Evolutionary conservation across 768 basidiomycete species (phyloP).

Genomic region (Pisolithus marmoratus): DNA sequence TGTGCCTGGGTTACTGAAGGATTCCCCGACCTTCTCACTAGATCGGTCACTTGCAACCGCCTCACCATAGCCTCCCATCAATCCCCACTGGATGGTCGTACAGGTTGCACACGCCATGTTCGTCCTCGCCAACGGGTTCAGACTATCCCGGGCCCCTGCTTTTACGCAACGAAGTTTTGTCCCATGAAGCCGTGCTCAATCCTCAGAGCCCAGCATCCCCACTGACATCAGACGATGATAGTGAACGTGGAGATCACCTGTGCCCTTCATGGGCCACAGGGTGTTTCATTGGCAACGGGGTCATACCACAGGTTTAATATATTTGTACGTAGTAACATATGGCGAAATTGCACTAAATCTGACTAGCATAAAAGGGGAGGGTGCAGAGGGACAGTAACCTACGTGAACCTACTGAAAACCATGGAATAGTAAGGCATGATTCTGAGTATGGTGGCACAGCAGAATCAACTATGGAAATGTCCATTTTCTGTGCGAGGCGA

Average conservation of each 20-base stretch:
- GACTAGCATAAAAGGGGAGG: too few relatives aligned
- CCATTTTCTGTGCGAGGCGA: slow-evolving; percentile 1
- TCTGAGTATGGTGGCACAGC: neutral
- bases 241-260: slow-evolving; percentile 16
- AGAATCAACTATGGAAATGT: neutral
- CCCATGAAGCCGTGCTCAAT: slow-evolving; percentile 1
- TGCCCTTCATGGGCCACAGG: slow-evolving; percentile 6
- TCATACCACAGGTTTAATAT: too few relatives aligned
- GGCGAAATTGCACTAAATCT: too few relatives aligned
- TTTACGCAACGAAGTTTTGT: slow-evolving; percentile 2
- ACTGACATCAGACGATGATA: slow-evolving; percentile 22
- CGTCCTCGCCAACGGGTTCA: slow-evolving; percentile 23
- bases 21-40: too few relatives aligned
- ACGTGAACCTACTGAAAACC: neutral
- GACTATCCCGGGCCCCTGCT: slow-evolving; percentile 11
- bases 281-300: too few relatives aligned
- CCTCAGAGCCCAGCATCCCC: slow-evolving; percentile 26
- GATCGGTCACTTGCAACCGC: too few relatives aligned
- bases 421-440: neutral
- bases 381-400: neutral
- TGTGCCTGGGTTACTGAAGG: too few relatives aligned
- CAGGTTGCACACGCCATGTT: slow-evolving; percentile 20
- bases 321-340: too few relatives aligned
- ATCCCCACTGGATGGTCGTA: slow-evolving; percentile 4
- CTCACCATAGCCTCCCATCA: too few relatives aligned